Conservation (phyloP, 2,329 filamentous ascomycete genomes). For the Pestalotiopsis fici region DNA sequence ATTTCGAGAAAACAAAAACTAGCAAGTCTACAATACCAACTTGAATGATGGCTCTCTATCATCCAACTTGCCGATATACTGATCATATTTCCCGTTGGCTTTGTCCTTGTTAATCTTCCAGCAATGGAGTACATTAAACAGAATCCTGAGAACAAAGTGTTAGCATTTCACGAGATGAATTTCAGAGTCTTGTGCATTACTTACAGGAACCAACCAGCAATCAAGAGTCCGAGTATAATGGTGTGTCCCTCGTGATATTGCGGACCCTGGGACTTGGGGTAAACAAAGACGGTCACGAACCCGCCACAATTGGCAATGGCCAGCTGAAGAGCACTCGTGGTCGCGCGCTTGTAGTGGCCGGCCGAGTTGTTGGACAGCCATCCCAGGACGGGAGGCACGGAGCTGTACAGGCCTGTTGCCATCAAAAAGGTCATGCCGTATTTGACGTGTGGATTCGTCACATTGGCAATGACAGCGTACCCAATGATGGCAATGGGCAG, state of each 20-base stretch:
- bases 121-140: slow-evolving; percentile 63
- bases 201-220: slow-evolving; percentile 65
- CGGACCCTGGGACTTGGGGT: slow-evolving; percentile 56
- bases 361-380: slow-evolving; percentile 71
- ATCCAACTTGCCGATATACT: slow-evolving; percentile 58
- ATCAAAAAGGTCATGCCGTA: slow-evolving; percentile 71
- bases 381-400: slow-evolving; percentile 62
- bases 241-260: slow-evolving; percentile 63
- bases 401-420: slow-evolving; percentile 65
- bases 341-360: slow-evolving; percentile 70
- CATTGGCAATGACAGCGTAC: slow-evolving; percentile 64
- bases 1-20: background rate
- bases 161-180: background rate
- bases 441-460: slow-evolving; percentile 47
- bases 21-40: slow-evolving; percentile 54
- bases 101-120: slow-evolving; percentile 66
- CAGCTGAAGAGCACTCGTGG: slow-evolving; percentile 65
- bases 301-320: slow-evolving; percentile 68
- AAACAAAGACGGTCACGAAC: slow-evolving; percentile 66
- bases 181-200: slow-evolving; percentile 25
- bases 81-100: slow-evolving; percentile 56
- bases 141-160: slow-evolving; percentile 40
- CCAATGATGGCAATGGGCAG: slow-evolving; percentile 66
- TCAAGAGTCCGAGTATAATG: slow-evolving; percentile 59
- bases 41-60: slow-evolving; percentile 65